Conservation (phyloP, 495 filamentous ascomycete species). For the Barbatosphaeria neglecta region DNA sequence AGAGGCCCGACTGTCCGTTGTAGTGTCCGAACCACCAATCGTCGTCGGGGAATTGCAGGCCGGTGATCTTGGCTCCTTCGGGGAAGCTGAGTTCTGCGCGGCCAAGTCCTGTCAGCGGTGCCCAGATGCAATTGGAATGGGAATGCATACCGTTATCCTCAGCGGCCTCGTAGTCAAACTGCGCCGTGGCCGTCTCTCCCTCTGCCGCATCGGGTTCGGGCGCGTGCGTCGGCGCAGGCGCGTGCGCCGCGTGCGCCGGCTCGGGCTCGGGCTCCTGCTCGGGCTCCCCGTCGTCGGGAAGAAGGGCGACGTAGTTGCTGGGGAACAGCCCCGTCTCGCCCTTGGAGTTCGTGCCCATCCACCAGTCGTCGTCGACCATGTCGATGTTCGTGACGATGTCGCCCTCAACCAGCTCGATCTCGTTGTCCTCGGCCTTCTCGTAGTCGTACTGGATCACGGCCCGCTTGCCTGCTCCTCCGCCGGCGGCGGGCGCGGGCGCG, state of each 20-base stretch:
- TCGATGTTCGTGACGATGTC: constrained; percentile 91
- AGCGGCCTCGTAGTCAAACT: constrained; percentile 95
- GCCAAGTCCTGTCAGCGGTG: no score
- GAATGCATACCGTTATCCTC: constrained; percentile 71
- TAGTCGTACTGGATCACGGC: constrained; percentile 90
- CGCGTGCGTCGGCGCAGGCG: constrained; percentile 2
- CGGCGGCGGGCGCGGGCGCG: constrained; percentile 12
- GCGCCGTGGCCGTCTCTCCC: constrained; percentile 62
- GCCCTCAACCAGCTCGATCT: constrained; percentile 82
- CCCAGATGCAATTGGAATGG: no score
- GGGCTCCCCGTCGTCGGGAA: constrained; percentile 42
- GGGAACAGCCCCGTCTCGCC: constrained; percentile 89
- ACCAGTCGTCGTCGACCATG: constrained; percentile 97
- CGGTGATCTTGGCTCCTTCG: constrained; percentile 66
- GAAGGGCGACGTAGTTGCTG: constrained; percentile 87
- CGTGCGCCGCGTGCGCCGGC: constrained; percentile 9
- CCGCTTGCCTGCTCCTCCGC: constrained; percentile 53
- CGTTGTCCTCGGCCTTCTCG: constrained; percentile 93
- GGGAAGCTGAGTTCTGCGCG: constrained; percentile 69
- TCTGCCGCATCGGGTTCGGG: constrained; percentile 4
- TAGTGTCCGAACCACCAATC: constrained; percentile 97
- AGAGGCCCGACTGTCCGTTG: constrained; percentile 68
- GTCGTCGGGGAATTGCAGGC: constrained; percentile 84
- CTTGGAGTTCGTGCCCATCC: constrained; percentile 73
- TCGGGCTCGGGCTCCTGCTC: constrained; percentile 14